Base-by-base conservation (phyloP, 768 basidiomycete species). In the Saitozyma podzolica region DNA sequence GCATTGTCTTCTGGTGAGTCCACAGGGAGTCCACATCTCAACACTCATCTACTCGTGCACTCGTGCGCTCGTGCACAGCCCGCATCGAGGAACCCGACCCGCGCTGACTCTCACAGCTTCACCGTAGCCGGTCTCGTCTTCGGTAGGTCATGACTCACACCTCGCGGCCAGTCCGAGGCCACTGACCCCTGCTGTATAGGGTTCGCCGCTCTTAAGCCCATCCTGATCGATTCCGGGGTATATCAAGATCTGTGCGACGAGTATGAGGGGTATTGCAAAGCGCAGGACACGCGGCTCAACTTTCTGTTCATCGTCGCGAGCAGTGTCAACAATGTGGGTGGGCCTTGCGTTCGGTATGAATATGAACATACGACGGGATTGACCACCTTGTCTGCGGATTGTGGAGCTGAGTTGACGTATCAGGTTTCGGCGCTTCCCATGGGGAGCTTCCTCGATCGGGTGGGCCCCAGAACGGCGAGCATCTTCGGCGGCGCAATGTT, bases 261-360 rank as follows among this genome's bases (percentile, higher is more conserved):
- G 10, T 69, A 66, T 16, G 67, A 65, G 40, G 55, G 50, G 17
- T 57, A 49, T 16, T 73, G 70, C 43, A 64, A 62, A 54, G 60
- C 56, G 0, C 65, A 76, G 56, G 78, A 79, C 56, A 69, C 72
- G 3, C 63, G 76, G 16, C 65, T 81, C 42, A 80, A 80, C 56
- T 67, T 64, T 17, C 72, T 80, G 68, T 81, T 82, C 69, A 76
- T 78, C 17, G 60, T 80, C 19, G 72, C 76, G 8, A 74, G 75
- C 10, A 76, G 77, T n/a, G 70, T 76, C 13, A 80, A 77, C 43
- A 81, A 81, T 66, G 77, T 29, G 29, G 29, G 29, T 29, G 29
- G 29, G 29, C 29, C 2, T 29, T 76, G 56, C 56, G 68, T 61
- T 11, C 45, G n/a, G 48, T 61, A 16, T 43, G 41, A 7, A 40